Percentiles rank a stretch among this genome's conserved stretches.
Evolutionary conservation across 2,329 filamentous ascomycete species (phyloP).

Genomic region (Ceratocystis alfenasii): DNA sequence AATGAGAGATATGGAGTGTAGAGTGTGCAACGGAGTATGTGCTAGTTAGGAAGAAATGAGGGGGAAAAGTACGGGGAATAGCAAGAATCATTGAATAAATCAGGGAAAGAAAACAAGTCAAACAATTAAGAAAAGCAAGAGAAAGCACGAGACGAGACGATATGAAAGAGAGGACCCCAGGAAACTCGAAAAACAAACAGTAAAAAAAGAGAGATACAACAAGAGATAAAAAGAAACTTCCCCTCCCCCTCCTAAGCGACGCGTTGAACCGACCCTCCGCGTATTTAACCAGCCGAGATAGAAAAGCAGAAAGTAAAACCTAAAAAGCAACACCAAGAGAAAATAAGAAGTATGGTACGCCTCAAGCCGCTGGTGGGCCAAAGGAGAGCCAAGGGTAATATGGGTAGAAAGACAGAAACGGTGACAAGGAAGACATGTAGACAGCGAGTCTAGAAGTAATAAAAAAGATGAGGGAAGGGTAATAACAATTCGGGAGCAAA

Average conservation of each 20-base stretch:
- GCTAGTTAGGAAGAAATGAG: background rate
- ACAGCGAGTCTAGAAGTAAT: slow-evolving; percentile 10
- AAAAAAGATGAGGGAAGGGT: background rate
- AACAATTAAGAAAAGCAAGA: background rate
- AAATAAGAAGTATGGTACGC: background rate
- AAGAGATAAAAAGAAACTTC: background rate
- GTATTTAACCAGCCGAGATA: background rate
- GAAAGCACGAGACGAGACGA: background rate
- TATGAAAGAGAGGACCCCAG: too few relatives aligned
- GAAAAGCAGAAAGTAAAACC: background rate
- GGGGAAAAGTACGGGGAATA: background rate
- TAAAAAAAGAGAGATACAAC: background rate
- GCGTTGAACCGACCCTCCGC: background rate
- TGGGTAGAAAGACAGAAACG: background rate
- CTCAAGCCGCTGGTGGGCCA: background rate
- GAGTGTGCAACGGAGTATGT: background rate
- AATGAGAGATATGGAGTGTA: background rate
- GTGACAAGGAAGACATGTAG: background rate
- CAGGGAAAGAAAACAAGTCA: too few relatives aligned
- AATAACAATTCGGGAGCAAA: background rate
- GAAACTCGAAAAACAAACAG: too few relatives aligned
- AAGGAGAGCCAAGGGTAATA: background rate
- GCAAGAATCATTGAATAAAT: too few relatives aligned
- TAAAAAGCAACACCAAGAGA: background rate
- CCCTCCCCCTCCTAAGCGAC: background rate